Percentiles rank a stretch among this genome's conserved stretches.
Evolutionary conservation across 345 rosid species (phyloP).

Genomic region (Boechera retrofracta): DNA sequence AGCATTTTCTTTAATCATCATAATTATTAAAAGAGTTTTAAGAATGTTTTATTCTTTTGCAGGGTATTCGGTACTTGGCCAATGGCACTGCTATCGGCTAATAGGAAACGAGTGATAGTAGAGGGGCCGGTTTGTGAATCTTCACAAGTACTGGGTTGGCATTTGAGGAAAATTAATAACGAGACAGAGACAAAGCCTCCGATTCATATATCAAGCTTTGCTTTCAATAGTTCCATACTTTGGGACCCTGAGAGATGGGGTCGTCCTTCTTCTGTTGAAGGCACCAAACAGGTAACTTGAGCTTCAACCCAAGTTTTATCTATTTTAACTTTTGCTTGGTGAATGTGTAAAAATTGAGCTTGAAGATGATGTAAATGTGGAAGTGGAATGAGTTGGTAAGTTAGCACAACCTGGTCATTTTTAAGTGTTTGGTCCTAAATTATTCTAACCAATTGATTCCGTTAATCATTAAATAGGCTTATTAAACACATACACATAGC

Average conservation of each 20-base stretch:
- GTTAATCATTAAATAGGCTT: conserved; percentile 10
- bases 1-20: conserved; percentile 5
- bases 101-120: conserved; percentile 64
- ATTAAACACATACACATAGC: background rate
- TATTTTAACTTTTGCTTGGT: background rate
- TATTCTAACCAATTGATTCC: conserved; percentile 18
- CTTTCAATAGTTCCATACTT: conserved; percentile 77
- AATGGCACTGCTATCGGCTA: conserved; percentile 68
- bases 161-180: conserved; percentile 59
- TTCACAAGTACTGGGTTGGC: conserved; percentile 91
- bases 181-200: conserved; percentile 56
- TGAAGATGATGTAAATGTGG: background rate
- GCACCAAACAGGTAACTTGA: conserved; percentile 63
- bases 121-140: conserved; percentile 91
- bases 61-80: conserved; percentile 97
- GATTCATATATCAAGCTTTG: conserved; percentile 69
- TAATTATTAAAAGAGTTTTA: background rate
- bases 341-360: background rate
- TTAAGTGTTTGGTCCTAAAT: conserved; percentile 2
- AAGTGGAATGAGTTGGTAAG: conserved; percentile 18
- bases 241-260: conserved; percentile 97
- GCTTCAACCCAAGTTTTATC: background rate
- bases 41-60: background rate
- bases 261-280: conserved; percentile 71
- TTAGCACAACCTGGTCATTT: background rate